Conservation (phyloP, 371 early-diverging fungal species). For the Lichtheimia corymbifera region DNA sequence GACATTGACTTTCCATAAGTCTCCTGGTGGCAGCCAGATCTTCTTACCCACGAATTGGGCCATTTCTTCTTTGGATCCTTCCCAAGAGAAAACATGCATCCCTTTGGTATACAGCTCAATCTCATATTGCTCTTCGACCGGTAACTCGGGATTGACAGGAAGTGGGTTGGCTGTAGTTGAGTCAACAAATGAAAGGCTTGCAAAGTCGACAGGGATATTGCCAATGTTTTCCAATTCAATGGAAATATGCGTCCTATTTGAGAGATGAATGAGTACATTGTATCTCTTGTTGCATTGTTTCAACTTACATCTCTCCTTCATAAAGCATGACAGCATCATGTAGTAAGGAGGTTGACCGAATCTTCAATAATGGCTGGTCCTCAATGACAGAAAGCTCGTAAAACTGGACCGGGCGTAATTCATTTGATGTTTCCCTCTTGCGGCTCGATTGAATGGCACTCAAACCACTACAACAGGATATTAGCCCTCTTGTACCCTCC, state of each 20-base stretch:
- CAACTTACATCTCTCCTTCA: constrained; percentile 79
- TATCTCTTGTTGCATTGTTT: neutral
- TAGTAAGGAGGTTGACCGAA: constrained; percentile 56
- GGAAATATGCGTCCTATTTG: constrained; percentile 53
- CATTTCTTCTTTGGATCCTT: constrained; percentile 38
- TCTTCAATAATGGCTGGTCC: constrained; percentile 67
- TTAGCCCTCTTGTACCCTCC: neutral
- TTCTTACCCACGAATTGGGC: constrained; percentile 37
- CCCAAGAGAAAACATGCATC: constrained; percentile 69
- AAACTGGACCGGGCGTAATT: constrained; percentile 34
- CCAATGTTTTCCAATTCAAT: constrained; percentile 79
- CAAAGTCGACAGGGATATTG: constrained; percentile 66
- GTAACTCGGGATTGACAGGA: constrained; percentile 51
- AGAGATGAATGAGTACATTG: neutral
- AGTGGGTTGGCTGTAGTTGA: constrained; percentile 50
- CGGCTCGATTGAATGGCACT: constrained; percentile 27
- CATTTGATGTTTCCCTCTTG: constrained; percentile 21
- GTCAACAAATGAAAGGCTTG: constrained; percentile 70
- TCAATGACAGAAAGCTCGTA: constrained; percentile 67
- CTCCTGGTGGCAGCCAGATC: constrained; percentile 60
- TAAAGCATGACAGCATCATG: constrained; percentile 78
- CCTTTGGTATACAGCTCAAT: constrained; percentile 68
- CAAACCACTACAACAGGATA: constrained; percentile 27
- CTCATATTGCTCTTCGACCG: constrained; percentile 76
- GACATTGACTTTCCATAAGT: constrained; percentile 54